These are phyloP conservation scores for Blastobotrys apis DNA, from an alignment of 1,139 yeast species.

Conservation along the genomic window DNA sequence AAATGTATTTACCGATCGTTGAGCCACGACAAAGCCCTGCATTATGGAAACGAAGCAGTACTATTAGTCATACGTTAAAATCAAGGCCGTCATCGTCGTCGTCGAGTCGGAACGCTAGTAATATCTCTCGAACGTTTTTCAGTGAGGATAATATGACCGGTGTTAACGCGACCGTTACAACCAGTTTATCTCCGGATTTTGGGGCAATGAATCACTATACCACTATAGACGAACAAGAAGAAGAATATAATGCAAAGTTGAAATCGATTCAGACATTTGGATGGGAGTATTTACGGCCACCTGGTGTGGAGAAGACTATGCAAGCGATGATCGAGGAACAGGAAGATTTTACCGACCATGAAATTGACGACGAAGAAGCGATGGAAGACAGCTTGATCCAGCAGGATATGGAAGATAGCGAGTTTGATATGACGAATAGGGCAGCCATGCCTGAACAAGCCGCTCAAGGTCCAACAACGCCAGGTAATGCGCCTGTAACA, in stretches of 20 bases:
- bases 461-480: no score
- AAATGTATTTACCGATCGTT: conserved; percentile 11
- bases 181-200: no score
- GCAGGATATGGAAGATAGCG: conserved; percentile 23
- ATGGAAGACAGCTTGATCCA: conserved; percentile 14
- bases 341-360: conserved; percentile 18
- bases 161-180: background rate
- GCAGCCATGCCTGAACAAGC: background rate
- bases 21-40: conserved; percentile 8
- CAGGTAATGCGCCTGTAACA: background rate
- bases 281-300: conserved; percentile 24
- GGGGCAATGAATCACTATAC: conserved; percentile 1
- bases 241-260: conserved; percentile 15
- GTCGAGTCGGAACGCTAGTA: background rate
- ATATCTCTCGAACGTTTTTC: no score
- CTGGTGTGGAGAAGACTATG: conserved; percentile 25
- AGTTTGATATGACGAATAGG: conserved; percentile 20
- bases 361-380: conserved; percentile 19
- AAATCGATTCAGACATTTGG: conserved; percentile 27
- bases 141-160: background rate
- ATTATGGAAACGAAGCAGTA: conserved; percentile 3
- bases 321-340: conserved; percentile 24
- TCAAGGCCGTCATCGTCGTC: conserved; percentile 3
- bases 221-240: conserved; percentile 13
- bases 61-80: conserved; percentile 7